A percentile compares a stretch with the other conserved stretches of the same genome.
Evolutionary conservation across 768 basidiomycete genomes (phyloP).

Genomic region (Chalciporus piperatus): DNA sequence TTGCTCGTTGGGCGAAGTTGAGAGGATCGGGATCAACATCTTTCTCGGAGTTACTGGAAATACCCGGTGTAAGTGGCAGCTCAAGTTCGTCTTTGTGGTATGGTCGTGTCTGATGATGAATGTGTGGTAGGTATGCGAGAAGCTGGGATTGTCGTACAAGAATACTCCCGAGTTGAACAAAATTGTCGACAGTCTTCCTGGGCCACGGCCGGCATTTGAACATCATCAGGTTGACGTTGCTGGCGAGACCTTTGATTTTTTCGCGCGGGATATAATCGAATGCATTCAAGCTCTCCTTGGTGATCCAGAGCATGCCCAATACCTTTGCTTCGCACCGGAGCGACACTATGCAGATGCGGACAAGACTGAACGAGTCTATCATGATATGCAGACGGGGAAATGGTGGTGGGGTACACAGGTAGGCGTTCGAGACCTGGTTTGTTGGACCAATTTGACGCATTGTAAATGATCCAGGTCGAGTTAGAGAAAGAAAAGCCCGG

Average conservation of each 20-base stretch:
- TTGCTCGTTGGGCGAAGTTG: too few relatives aligned
- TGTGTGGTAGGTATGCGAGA: slow-evolving; percentile 3
- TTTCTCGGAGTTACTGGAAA: too few relatives aligned
- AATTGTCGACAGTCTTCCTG: slow-evolving; percentile 31
- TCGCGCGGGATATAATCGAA: slow-evolving; percentile 33
- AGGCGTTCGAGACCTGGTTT: slow-evolving; percentile 6
- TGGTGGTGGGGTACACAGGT: slow-evolving; percentile 57
- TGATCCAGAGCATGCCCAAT: slow-evolving; percentile 30
- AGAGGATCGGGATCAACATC: too few relatives aligned
- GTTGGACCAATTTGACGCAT: neutral
- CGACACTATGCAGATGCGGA: slow-evolving; percentile 34
- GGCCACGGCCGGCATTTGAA: neutral
- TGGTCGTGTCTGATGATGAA: too few relatives aligned
- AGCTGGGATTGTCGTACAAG: slow-evolving; percentile 2
- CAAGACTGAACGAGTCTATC: slow-evolving; percentile 27
- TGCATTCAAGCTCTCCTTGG: slow-evolving; percentile 36
- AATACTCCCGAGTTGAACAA: slow-evolving; percentile 22
- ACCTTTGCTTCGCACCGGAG: slow-evolving; percentile 36
- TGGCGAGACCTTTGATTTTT: slow-evolving; percentile 32
- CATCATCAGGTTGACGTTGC: slow-evolving; percentile 13
- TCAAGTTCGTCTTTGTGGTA: too few relatives aligned
- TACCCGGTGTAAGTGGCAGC: too few relatives aligned
- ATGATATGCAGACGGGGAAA: slow-evolving; percentile 45
- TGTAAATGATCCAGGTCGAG: neutral
- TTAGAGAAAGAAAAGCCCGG: slow-evolving; percentile 13